Base-by-base conservation (phyloP, 2,329 filamentous ascomycete species). In the Metarhizium brunneum region DNA sequence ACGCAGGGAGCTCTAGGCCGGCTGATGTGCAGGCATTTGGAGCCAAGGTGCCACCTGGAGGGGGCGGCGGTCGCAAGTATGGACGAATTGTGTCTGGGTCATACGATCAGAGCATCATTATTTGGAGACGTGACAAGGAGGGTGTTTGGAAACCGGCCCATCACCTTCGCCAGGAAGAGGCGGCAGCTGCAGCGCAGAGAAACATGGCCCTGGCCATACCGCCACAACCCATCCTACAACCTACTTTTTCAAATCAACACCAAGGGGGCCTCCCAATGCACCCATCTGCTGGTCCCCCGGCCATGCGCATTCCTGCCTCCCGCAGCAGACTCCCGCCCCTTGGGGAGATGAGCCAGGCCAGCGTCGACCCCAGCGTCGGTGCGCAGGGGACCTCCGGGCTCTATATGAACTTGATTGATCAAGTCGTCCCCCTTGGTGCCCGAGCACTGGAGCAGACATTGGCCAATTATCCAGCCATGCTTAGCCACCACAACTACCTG, bases 21-120 rank as follows among this genome's bases (percentile, higher is more conserved):
- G 81, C 86, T 53, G 85, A 94, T 59, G 85, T 95, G 48, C 84
- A 84, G 55, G 87, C 89, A 0, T 84, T 89, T 52, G 92, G 92
- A 0, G 90, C 92, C 16, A 94, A 89, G 66, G 78, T 97, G 2
- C 92, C 92, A 1, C 92, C 92, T 0, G 92, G 92, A 13, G 92
- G 92, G 29, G 92, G 92, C 43, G 92, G 92, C 25, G 91, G 92
- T 30, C 90, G 90, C 64, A 85, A 81, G 61, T 96, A 92, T 76
- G 90, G 88, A 10, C 86, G 92, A n/a, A 99, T 99, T 57, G 90
- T 99, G 3, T 96, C 92, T 6, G 94, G 94, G 2, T 96, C 91
- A 0, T 99, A 99, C 63, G 94, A 99, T 63, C 90, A 96, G 72
- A 92, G 85, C 11, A 90, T 99, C 62, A 92, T 96, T 61, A 89